Evolutionary conservation across 371 early-diverging fungal species (phyloP), one percentile per base, ranked within the genome.

Genomic region (Chytridiales sp.): DNA sequence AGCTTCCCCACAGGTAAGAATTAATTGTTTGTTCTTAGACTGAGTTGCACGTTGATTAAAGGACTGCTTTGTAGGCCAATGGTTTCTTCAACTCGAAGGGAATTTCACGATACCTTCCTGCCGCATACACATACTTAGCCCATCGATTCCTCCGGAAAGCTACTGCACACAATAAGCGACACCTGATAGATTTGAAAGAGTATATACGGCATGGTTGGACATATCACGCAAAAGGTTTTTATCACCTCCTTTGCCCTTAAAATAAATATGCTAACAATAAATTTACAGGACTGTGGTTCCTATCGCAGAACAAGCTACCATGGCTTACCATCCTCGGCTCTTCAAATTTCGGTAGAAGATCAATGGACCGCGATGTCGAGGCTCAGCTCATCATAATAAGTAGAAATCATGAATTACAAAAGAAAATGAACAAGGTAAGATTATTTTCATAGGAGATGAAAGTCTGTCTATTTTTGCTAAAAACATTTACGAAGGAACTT

Each of bases 41-140:
- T 9, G 24, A 24, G 29, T 42, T 36, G 34, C 39, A 46, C 11
- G 43, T 13, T 38, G 9, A 27, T 19, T 34, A 41, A n/a, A n/a
- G n/a, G n/a, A n/a, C n/a, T n/a, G 9, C 3, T 26, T 46, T 19
- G 19, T 43, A 91, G 85, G 94, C 97, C 13, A 97, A 97, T 68
- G 94, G 98, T 24, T 98, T 97, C 57, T 95, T 77, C 67, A 81
- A 82, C 24, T 91, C 94, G 1, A 80, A 77, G 47, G 98, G 97
- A 1, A 81, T 95, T 0, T 92, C 94, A 0, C 73, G 85, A 36
- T 88, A 86, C 67, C 73, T 98, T 8, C 98, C 98, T 0, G 81
- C 85, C 22, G 94, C 93, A 3, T 98, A 98, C 70, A 90, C 92
- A 4, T 76, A 83, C 56, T 85, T 95, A 40, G 86, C 88, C 62